Conservation (phyloP, 768 basidiomycete species). For the Rhodotorula paludigena region DNA sequence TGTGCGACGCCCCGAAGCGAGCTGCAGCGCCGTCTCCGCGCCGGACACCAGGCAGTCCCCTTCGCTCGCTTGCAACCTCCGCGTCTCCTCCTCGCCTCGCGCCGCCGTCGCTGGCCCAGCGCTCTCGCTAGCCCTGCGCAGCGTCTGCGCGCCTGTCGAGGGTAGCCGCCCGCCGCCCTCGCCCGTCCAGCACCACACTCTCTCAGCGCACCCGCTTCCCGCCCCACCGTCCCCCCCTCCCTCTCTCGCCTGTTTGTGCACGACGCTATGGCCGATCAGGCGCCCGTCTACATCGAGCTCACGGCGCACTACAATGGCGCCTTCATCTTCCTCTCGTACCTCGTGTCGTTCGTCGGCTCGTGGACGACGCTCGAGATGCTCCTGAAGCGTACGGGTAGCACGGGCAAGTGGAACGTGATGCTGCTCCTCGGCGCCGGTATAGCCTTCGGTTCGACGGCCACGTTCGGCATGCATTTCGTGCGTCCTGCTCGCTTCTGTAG, state of each 20-base stretch:
- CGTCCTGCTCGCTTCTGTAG: neutral
- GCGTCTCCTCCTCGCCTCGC: too few species aligned
- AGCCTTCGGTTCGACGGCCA: constrained; percentile 33
- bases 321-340: constrained; percentile 29
- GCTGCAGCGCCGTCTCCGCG: too few species aligned
- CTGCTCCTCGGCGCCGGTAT: constrained; percentile 27
- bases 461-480: constrained; percentile 40
- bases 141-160: too few species aligned
- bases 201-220: too few species aligned
- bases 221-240: neutral
- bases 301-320: constrained; percentile 14
- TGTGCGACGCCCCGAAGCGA: too few species aligned
- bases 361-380: constrained; percentile 37
- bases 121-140: too few species aligned
- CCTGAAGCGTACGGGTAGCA: constrained; percentile 20
- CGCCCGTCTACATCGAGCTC: constrained; percentile 6
- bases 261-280: constrained; percentile 1
- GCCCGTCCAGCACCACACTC: too few species aligned
- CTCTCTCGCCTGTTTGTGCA: neutral
- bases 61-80: too few species aligned
- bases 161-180: too few species aligned
- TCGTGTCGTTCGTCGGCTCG: constrained; percentile 20
- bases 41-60: too few species aligned
- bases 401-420: constrained; percentile 20
- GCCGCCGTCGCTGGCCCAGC: too few species aligned